These are phyloP conservation scores for Fusarium nurragi DNA, from an alignment of 2,329 filamentous ascomycete species.

Conservation along the genomic window DNA sequence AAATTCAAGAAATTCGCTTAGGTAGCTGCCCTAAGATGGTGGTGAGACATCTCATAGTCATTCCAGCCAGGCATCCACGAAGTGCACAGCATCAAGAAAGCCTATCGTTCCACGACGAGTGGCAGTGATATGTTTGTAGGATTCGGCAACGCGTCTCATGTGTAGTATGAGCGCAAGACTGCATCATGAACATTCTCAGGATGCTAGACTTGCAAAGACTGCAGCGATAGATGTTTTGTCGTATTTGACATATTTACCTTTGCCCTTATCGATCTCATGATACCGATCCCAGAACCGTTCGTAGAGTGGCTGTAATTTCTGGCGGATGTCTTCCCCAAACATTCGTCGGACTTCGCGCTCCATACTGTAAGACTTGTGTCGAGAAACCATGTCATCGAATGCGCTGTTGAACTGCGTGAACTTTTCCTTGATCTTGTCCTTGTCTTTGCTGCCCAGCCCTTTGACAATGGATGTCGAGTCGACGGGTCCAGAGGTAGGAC, in stretches of 20 bases:
- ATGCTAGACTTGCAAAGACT: constrained; percentile 63
- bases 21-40: neutral
- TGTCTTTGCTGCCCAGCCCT: constrained; percentile 85
- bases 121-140: neutral
- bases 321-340: constrained; percentile 85
- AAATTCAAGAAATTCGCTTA: neutral
- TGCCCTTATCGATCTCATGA: constrained; percentile 96
- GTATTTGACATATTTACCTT: constrained; percentile 98
- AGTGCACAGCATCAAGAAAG: neutral
- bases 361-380: constrained; percentile 87
- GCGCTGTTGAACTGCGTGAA: constrained; percentile 89
- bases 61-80: neutral
- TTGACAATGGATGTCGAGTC: constrained; percentile 89
- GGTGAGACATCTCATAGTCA: neutral
- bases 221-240: constrained; percentile 84
- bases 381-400: constrained; percentile 87
- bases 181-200: constrained; percentile 37
- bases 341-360: constrained; percentile 86
- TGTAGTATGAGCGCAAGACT: neutral
- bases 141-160: too few species aligned
- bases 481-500: constrained; percentile 78
- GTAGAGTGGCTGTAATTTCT: constrained; percentile 93
- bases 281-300: constrained; percentile 96
- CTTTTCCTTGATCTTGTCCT: constrained; percentile 95
- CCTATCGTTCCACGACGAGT: too few species aligned